Evolutionary conservation across 1,284 basidiomycete species (phyloP).

Genomic region (Rhodotorula sp.): DNA sequence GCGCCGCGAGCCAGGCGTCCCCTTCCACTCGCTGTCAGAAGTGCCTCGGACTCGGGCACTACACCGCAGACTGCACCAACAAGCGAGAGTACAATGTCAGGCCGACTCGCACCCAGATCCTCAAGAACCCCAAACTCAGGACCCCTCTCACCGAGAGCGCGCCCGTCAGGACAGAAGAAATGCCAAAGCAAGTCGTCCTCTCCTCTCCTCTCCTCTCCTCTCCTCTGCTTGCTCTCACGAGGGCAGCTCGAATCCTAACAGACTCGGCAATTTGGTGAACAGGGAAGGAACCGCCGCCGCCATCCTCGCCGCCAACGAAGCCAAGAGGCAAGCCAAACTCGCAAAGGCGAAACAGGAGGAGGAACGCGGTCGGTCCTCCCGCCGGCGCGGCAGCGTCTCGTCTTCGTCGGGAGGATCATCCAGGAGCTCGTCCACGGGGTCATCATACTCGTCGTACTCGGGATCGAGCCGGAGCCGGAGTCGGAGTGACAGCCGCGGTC

Average conservation of each 20-base stretch:
- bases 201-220: neutral
- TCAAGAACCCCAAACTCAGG: conserved; percentile 37
- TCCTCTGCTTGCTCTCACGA: neutral
- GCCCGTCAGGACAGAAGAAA: conserved; percentile 10
- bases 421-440: neutral
- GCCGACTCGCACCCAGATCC: conserved; percentile 32
- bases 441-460: neutral
- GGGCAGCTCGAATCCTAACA: neutral
- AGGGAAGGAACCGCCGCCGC: conserved; percentile 38
- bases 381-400: conserved; percentile 3
- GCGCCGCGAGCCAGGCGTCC: conserved; percentile 1
- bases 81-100: conserved; percentile 25
- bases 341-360: neutral
- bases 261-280: neutral
- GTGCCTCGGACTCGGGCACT: conserved; percentile 32
- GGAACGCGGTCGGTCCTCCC: neutral
- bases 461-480: conserved; percentile 16
- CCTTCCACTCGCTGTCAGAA: conserved; percentile 31
- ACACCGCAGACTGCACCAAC: conserved; percentile 27
- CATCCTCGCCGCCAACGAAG: conserved; percentile 39
- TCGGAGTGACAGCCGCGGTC: neutral
- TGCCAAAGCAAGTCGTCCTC: conserved; percentile 17
- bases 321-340: conserved; percentile 27
- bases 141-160: conserved; percentile 20
- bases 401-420: neutral